phyloP scores from a whole-genome alignment of 2,329 filamentous ascomycete genomes.

The Arthrobotrys sinensis region DNA sequence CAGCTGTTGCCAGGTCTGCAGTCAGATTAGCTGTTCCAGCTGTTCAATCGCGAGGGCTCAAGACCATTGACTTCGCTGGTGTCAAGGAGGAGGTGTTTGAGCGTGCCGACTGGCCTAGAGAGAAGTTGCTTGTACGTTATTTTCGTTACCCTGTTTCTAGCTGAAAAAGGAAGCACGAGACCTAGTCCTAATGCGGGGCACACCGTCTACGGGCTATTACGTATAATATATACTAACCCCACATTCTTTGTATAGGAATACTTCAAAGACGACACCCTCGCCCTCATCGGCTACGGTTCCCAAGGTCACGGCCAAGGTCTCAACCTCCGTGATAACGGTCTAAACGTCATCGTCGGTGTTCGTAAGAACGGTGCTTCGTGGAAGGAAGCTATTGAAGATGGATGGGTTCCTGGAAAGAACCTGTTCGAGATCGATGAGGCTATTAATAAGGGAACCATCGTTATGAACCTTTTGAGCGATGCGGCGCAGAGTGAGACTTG shows the following conservation, averaged over 20 bases:
- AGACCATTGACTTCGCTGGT: constrained; percentile 99
- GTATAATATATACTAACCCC: constrained; percentile 49
- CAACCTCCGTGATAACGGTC: constrained; percentile 99
- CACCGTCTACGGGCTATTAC: not conserved
- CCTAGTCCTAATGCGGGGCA: constrained; percentile 6
- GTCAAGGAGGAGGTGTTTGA: constrained; percentile 96
- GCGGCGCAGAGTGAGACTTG: constrained; percentile 99
- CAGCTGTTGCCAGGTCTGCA: constrained; percentile 69
- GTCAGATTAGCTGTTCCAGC: constrained; percentile 70
- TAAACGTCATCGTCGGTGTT: constrained; percentile 99
- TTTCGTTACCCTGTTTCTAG: not conserved
- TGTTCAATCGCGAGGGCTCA: constrained; percentile 86
- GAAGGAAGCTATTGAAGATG: constrained; percentile 97
- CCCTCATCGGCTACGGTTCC: constrained; percentile 93
- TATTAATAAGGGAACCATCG: constrained; percentile 89
- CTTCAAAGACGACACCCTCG: constrained; percentile 99
- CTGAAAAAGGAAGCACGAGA: too few species aligned
- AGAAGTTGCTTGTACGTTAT: constrained; percentile 89
- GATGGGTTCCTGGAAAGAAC: constrained; percentile 98
- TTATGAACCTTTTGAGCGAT: constrained; percentile 99
- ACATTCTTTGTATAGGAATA: constrained; percentile 77
- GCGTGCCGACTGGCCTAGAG: constrained; percentile 97
- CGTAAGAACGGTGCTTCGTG: constrained; percentile 98
- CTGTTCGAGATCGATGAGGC: constrained; percentile 98
- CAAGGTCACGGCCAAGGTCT: constrained; percentile 93